These are phyloP conservation scores for Barnettozyma sucrosica DNA, from an alignment of 805 yeast genomes.

Conservation along the genomic window DNA sequence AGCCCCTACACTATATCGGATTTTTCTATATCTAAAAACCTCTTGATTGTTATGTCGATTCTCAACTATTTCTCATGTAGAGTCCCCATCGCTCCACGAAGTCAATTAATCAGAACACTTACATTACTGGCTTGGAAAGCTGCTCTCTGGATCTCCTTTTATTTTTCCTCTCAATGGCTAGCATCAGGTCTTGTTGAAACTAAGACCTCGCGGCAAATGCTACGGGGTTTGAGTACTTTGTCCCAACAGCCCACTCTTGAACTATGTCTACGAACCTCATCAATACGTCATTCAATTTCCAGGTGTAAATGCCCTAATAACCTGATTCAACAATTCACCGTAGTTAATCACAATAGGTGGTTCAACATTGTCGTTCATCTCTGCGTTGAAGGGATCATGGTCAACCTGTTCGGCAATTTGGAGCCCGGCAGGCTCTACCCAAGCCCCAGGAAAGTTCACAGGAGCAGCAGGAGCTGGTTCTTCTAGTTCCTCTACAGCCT, in stretches of 20 bases:
- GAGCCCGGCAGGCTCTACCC: not conserved
- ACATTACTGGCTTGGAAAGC: too few relatives aligned
- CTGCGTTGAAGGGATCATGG: not conserved
- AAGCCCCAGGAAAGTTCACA: not conserved
- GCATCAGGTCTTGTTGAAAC: too few relatives aligned
- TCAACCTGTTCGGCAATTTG: not conserved
- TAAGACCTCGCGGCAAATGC: too few relatives aligned
- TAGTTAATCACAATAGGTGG: not conserved
- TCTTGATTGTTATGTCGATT: too few relatives aligned
- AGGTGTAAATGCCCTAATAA: not conserved
- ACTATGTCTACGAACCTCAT: not conserved
- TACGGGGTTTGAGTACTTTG: too few relatives aligned
- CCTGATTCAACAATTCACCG: not conserved
- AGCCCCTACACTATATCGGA: slow-evolving; percentile 3
- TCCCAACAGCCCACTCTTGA: too few relatives aligned
- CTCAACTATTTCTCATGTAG: too few relatives aligned
- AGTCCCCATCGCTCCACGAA: too few relatives aligned
- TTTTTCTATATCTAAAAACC: not conserved
- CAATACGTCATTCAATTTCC: not conserved
- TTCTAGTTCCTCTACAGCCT: not conserved
- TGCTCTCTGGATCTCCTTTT: too few relatives aligned
- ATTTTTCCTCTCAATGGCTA: too few relatives aligned
- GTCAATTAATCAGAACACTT: too few relatives aligned
- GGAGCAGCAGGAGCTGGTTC: not conserved
- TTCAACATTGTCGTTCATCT: not conserved